These are phyloP conservation scores for Alternaria ethzedia DNA, from an alignment of 2,329 filamentous ascomycete genomes.

Conservation along the genomic window DNA sequence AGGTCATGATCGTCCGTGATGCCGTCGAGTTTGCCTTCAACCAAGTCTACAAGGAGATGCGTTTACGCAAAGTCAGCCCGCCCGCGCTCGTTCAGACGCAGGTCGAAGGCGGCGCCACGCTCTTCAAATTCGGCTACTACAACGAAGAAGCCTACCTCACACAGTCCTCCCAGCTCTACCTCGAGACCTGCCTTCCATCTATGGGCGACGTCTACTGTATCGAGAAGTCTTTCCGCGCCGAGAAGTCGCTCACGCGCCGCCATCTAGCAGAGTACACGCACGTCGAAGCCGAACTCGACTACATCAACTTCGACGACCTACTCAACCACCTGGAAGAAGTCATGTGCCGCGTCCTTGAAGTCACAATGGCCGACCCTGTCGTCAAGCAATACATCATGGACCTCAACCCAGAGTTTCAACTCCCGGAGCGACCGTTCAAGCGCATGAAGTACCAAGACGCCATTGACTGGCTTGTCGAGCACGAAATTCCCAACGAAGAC, in stretches of 20 bases:
- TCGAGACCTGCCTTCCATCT: slow-evolving; percentile 90
- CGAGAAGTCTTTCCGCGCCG: slow-evolving; percentile 97
- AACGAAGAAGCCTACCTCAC: slow-evolving; percentile 90
- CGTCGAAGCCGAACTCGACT: slow-evolving; percentile 95
- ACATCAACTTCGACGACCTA: slow-evolving; percentile 90
- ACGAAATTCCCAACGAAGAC: slow-evolving; percentile 92
- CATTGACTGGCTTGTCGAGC: slow-evolving; percentile 89
- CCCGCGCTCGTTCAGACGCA: slow-evolving; percentile 94
- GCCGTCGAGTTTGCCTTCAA: slow-evolving; percentile 82
- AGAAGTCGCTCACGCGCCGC: slow-evolving; percentile 92
- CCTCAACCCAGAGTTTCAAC: slow-evolving; percentile 89
- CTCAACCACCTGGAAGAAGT: slow-evolving; percentile 85
- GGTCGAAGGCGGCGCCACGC: slow-evolving; percentile 88
- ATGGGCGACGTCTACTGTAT: slow-evolving; percentile 97
- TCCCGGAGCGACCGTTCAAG: slow-evolving; percentile 83
- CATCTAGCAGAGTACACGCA: slow-evolving; percentile 97
- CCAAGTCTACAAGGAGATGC: slow-evolving; percentile 76
- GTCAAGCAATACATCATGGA: slow-evolving; percentile 77
- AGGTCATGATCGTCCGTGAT: slow-evolving; percentile 85
- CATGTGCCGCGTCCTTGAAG: slow-evolving; percentile 84
- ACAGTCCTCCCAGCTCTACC: slow-evolving; percentile 95
- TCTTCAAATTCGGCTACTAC: slow-evolving; percentile 91
- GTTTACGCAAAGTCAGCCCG: slow-evolving; percentile 82
- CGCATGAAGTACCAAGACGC: slow-evolving; percentile 95
- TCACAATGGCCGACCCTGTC: slow-evolving; percentile 74